Percentiles rank a stretch among this genome's conserved stretches.
Conservation (phyloP, 371 early-diverging fungal genomes). For the Mortierella sp. region DNA sequence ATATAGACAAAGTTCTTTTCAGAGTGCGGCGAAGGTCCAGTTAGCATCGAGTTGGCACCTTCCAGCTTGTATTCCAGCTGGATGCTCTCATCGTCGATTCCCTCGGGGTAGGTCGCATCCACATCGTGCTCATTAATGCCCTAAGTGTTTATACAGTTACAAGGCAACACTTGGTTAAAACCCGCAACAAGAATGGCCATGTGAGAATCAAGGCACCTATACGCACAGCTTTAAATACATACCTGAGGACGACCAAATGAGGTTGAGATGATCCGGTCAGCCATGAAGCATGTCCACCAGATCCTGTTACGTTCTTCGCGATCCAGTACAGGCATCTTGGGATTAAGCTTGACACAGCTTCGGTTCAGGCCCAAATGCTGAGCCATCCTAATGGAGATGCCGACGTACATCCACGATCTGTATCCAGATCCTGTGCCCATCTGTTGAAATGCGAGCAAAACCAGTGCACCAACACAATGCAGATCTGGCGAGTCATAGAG, state of each 20-base stretch:
- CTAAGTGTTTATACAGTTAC: conserved; percentile 44
- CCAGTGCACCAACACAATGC: conserved; percentile 45
- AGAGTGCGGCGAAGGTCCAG: conserved; percentile 30
- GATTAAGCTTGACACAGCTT: conserved; percentile 62
- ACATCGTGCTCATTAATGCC: conserved; percentile 47
- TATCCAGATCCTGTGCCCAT: conserved; percentile 55
- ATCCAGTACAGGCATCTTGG: conserved; percentile 59
- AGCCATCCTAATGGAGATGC: conserved; percentile 73
- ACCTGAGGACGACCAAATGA: conserved; percentile 55
- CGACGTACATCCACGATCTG: conserved; percentile 66
- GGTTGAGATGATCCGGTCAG: conserved; percentile 60
- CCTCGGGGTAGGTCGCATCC: conserved; percentile 47
- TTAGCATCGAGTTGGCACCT: conserved; percentile 24
- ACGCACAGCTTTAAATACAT: not conserved
- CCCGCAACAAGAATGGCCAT: not conserved
- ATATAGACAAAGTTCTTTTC: conserved; percentile 45
- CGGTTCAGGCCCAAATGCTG: conserved; percentile 72
- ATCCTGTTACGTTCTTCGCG: conserved; percentile 69
- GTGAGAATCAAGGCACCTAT: not conserved
- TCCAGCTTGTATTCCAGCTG: conserved; percentile 32
- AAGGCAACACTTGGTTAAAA: conserved; percentile 54
- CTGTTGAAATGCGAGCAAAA: conserved; percentile 48
- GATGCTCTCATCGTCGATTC: conserved; percentile 36
- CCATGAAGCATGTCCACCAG: conserved; percentile 68
- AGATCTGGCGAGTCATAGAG: conserved; percentile 50